phyloP scores from a whole-genome alignment of 129 eudicot species.

The Tagetes erecta region DNA sequence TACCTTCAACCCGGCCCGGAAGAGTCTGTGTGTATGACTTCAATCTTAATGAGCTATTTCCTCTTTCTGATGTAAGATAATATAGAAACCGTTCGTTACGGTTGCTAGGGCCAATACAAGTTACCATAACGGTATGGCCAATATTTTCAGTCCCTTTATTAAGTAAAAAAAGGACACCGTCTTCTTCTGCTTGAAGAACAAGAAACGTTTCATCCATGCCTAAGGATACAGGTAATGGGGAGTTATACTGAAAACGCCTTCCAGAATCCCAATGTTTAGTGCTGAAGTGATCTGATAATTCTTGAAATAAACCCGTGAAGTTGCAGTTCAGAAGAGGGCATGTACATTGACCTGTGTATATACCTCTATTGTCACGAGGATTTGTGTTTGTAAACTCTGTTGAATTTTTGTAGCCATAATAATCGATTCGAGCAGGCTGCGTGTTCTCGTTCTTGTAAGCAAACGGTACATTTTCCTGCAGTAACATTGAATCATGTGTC shows the following conservation, averaged over 20 bases:
- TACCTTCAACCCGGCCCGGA: slow-evolving; percentile 69
- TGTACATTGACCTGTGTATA: slow-evolving; percentile 39
- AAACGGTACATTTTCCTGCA: slow-evolving; percentile 39
- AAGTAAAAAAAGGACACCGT: slow-evolving; percentile 64
- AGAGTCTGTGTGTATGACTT: slow-evolving; percentile 55
- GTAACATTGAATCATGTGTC: not conserved
- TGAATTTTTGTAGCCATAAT: slow-evolving; percentile 40
- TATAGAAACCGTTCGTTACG: slow-evolving; percentile 56
- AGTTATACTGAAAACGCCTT: slow-evolving; percentile 61
- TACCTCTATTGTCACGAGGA: slow-evolving; percentile 46
- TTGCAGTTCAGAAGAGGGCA: slow-evolving; percentile 67
- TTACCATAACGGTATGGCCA: slow-evolving; percentile 61
- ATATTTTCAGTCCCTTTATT: slow-evolving; percentile 68
- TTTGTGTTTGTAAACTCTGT: slow-evolving; percentile 39
- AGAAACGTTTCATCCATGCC: slow-evolving; percentile 62
- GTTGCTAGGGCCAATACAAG: slow-evolving; percentile 58
- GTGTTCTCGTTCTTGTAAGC: slow-evolving; percentile 41
- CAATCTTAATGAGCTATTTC: slow-evolving; percentile 59
- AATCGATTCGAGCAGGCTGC: slow-evolving; percentile 40
- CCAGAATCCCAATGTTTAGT: slow-evolving; percentile 77
- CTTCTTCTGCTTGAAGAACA: slow-evolving; percentile 76
- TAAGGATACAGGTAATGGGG: slow-evolving; percentile 53
- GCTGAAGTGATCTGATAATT: slow-evolving; percentile 60
- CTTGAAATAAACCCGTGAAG: slow-evolving; percentile 53
- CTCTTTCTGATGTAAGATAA: slow-evolving; percentile 64